Percentiles rank a stretch among this genome's conserved stretches.
Conservation (phyloP, 441 rosid species). For the Populus hybrid region DNA sequence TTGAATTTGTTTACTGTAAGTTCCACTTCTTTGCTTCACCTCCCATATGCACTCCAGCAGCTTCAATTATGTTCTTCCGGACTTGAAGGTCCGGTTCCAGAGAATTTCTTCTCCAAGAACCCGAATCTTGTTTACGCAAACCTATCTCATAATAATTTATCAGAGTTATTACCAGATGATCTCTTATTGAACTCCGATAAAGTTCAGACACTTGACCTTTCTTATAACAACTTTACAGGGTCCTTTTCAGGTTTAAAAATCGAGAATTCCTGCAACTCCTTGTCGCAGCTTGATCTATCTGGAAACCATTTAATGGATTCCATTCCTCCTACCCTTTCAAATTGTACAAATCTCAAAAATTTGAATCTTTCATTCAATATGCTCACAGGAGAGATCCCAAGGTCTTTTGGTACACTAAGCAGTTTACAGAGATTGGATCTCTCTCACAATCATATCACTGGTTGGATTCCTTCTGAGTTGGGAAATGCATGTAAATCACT, state of each 20-base stretch:
- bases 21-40: conserved; percentile 71
- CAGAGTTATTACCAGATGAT: conserved; percentile 59
- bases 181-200: conserved; percentile 49
- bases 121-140: conserved; percentile 51
- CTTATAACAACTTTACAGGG: conserved; percentile 83
- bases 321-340: conserved; percentile 60
- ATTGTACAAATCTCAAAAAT: conserved; percentile 70
- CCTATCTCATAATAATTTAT: conserved; percentile 63
- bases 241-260: conserved; percentile 55
- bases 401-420: conserved; percentile 49
- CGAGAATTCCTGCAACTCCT: conserved; percentile 55
- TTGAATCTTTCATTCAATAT: conserved; percentile 62
- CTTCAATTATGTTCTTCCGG: conserved; percentile 67
- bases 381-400: conserved; percentile 69
- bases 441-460: conserved; percentile 66
- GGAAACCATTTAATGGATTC: conserved; percentile 49
- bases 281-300: conserved; percentile 67
- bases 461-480: conserved; percentile 82
- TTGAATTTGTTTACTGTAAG: conserved; percentile 50
- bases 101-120: conserved; percentile 48
- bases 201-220: conserved; percentile 74
- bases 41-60: conserved; percentile 58
- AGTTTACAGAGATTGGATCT: conserved; percentile 67
- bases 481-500: conserved; percentile 68
- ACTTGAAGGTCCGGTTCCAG: conserved; percentile 67